Percentiles rank a stretch among this genome's conserved stretches.
Conservation (phyloP, 2,329 filamentous ascomycete genomes). For the Aspergillus novoparasiticus region DNA sequence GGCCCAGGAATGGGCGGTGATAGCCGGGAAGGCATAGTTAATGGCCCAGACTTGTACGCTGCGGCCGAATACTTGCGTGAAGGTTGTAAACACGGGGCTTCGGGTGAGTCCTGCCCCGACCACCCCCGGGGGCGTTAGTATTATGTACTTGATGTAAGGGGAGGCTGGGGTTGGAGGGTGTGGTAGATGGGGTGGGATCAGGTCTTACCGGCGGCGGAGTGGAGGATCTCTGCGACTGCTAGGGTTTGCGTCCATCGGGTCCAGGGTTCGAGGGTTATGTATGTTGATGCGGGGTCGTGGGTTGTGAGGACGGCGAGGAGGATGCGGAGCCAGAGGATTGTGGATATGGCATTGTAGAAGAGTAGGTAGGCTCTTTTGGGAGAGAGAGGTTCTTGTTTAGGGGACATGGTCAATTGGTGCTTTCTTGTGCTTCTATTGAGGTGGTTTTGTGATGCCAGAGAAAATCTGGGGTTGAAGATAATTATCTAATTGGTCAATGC, state of each 20-base stretch:
- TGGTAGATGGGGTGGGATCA: background rate
- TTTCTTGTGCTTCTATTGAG: background rate
- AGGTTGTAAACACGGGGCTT: slow-evolving; percentile 32
- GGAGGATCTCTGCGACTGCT: slow-evolving; percentile 29
- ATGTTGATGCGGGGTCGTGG: slow-evolving; percentile 14
- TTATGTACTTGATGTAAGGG: background rate
- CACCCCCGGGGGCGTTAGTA: no score
- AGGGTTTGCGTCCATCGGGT: slow-evolving; percentile 30
- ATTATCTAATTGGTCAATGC: no score
- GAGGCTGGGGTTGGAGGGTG: no score
- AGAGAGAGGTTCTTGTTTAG: background rate
- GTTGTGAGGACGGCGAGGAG: slow-evolving; percentile 19
- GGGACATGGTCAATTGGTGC: background rate
- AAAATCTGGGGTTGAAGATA: background rate
- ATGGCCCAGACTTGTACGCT: slow-evolving; percentile 37
- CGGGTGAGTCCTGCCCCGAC: slow-evolving; percentile 24
- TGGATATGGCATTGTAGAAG: slow-evolving; percentile 27
- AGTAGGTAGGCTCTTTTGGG: slow-evolving; percentile 24
- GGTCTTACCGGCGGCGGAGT: slow-evolving; percentile 26
- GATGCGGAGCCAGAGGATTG: slow-evolving; percentile 29
- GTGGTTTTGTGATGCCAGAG: background rate
- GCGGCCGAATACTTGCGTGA: slow-evolving; percentile 34
- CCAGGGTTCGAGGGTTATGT: slow-evolving; percentile 28
- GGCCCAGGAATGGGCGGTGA: slow-evolving; percentile 20
- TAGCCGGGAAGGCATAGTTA: slow-evolving; percentile 26